A percentile compares a stretch with the other conserved stretches of the same genome.
Evolutionary conservation across 371 early-diverging fungal genomes (phyloP).

Genomic region (Coemansia sp.): DNA sequence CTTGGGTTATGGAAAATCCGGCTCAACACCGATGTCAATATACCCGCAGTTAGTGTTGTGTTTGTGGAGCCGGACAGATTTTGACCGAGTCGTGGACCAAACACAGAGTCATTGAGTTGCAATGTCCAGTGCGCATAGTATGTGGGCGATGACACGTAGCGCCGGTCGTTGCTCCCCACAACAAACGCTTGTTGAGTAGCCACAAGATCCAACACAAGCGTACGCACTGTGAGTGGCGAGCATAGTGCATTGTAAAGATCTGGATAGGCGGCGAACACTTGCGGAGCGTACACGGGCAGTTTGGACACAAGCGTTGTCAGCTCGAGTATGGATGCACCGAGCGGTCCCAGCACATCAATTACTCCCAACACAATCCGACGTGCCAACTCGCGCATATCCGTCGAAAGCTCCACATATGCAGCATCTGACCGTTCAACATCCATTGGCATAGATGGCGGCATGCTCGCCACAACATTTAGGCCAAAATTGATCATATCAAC

Average conservation of each 20-base stretch:
- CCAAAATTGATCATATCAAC: not conserved
- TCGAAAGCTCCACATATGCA: not conserved
- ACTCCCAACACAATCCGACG: conserved; percentile 4
- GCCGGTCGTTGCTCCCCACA: conserved; percentile 34
- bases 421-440: not conserved
- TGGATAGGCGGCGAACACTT: not conserved
- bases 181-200: not conserved
- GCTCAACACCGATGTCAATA: conserved; percentile 25
- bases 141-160: conserved; percentile 26
- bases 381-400: not conserved
- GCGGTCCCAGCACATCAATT: conserved; percentile 21
- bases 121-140: conserved; percentile 27
- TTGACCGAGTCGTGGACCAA: conserved; percentile 30
- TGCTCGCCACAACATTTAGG: not conserved
- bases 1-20: conserved; percentile 30
- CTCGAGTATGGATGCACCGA: conserved; percentile 28
- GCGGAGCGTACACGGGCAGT: not conserved
- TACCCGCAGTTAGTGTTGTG: conserved; percentile 9
- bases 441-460: not conserved
- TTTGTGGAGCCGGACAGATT: conserved; percentile 27
- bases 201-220: not conserved
- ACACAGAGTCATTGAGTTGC: not conserved
- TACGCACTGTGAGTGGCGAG: not conserved
- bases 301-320: conserved; percentile 6
- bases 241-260: not conserved